A percentile compares a stretch with the other conserved stretches of the same genome.
phyloP scores from a whole-genome alignment of 2,329 filamentous ascomycete species.

The Microdochium bolleyi region DNA sequence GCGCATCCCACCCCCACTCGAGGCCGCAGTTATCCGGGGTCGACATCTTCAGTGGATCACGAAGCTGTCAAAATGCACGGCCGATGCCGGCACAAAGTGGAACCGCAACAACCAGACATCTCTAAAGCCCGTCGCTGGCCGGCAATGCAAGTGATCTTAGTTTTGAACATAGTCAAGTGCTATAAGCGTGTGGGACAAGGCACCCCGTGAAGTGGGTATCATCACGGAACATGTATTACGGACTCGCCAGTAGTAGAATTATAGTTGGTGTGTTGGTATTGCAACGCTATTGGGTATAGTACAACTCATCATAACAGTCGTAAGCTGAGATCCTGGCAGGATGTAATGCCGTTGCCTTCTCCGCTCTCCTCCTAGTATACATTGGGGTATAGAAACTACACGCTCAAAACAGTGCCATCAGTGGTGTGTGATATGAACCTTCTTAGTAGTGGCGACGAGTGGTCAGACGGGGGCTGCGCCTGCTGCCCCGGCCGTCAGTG shows the following conservation, averaged over 20 bases:
- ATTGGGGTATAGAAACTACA: neutral
- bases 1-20: no score
- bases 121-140: no score
- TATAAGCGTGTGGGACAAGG: no score
- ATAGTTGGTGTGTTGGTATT: no score
- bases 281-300: neutral
- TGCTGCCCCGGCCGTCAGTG: conserved; percentile 59
- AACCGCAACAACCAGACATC: no score
- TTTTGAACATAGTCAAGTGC: no score
- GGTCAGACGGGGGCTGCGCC: conserved; percentile 12
- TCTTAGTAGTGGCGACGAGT: conserved; percentile 1
- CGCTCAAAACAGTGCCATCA: neutral
- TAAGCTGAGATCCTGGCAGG: neutral
- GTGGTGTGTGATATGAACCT: neutral
- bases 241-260: no score
- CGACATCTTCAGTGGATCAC: neutral
- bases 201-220: no score
- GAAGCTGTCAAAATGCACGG: neutral
- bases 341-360: neutral
- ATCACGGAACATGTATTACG: neutral
- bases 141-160: no score
- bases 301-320: neutral
- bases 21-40: neutral
- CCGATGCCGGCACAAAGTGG: no score
- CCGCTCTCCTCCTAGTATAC: neutral